Base-by-base conservation (phyloP, 768 basidiomycete species). In the Leccinum sublutescens region DNA sequence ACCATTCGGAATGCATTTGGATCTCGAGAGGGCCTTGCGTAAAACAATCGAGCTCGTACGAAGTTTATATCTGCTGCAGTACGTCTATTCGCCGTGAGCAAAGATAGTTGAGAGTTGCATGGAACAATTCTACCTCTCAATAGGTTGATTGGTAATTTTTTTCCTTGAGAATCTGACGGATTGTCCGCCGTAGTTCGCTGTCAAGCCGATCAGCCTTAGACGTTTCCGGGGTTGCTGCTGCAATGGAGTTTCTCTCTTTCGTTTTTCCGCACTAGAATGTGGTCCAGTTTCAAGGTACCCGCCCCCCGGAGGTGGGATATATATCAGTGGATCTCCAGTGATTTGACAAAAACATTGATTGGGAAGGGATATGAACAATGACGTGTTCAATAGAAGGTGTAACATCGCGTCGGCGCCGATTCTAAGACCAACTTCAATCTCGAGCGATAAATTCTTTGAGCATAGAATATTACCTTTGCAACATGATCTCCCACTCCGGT, bases 281-380 rank as follows among this genome's bases (percentile, higher is more conserved):
- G 29, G 19, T 14, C 54, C 64, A 4, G 27, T 56, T 2, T 57
- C 52, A 38, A 74, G 59, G 25, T 59, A 57, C 21, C 57, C 59
- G 5, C 58, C 55, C 0, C 53, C 53, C 3, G 40, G 56, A 1
- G 72, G 62, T 14, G 72, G 74, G 1, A 76, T 63, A 38, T 80
- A 78, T 25, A 85, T 75, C 23, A 96, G 70, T 0, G 90, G 87
- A 36, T 78, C 77, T 4, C 95, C 95, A 0, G 87, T 84, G 58
- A 97, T 70, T 71, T 98, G 95, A 61, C 89, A 89, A 38, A 88
- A 81, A 67, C 93, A 95, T 19, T 84, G 85, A 66, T 97, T 96
- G 0, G 89, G 89, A 21, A 97, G 73, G 2, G 88, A 77, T 15
- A 89, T 67, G 69, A 94, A 98, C 17, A 95, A 61, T 10, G 85